Conservation (phyloP, 495 filamentous ascomycete genomes). For the Hypoxylon lenormandii region DNA sequence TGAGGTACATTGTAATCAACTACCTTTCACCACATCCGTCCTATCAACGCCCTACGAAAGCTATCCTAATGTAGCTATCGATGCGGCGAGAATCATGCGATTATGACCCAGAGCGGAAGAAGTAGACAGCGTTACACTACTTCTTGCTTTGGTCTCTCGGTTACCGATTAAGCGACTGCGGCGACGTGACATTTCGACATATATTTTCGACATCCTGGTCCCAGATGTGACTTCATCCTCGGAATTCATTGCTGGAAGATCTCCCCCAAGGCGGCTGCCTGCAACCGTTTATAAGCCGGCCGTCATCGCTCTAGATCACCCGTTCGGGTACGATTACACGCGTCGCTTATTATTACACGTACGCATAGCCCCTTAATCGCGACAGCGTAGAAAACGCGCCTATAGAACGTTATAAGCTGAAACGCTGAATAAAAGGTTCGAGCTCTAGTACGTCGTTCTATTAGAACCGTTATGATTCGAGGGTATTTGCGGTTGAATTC, state of each 20-base stretch:
- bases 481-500: slow-evolving; percentile 38
- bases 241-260: slow-evolving; percentile 23
- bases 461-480: slow-evolving; percentile 28
- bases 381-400: background rate
- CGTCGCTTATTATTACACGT: background rate
- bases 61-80: slow-evolving; percentile 34
- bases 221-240: slow-evolving; percentile 4
- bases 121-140: slow-evolving; percentile 35
- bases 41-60: slow-evolving; percentile 24
- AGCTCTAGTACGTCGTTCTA: background rate
- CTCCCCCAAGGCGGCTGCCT: background rate
- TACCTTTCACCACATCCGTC: slow-evolving; percentile 24
- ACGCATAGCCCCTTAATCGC: background rate
- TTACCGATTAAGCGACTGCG: slow-evolving; percentile 34
- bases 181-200: slow-evolving; percentile 21
- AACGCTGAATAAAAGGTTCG: background rate
- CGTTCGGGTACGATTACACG: background rate
- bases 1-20: slow-evolving; percentile 24
- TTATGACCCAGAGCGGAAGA: slow-evolving; percentile 37
- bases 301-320: slow-evolving; percentile 9
- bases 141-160: slow-evolving; percentile 22
- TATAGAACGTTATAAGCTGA: background rate
- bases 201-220: slow-evolving; percentile 24
- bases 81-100: slow-evolving; percentile 39
- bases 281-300: background rate